Evolutionary conservation across 495 filamentous ascomycete genomes (phyloP), one percentile per base, ranked within the genome.

Genomic region (Usnea hakonensis): DNA sequence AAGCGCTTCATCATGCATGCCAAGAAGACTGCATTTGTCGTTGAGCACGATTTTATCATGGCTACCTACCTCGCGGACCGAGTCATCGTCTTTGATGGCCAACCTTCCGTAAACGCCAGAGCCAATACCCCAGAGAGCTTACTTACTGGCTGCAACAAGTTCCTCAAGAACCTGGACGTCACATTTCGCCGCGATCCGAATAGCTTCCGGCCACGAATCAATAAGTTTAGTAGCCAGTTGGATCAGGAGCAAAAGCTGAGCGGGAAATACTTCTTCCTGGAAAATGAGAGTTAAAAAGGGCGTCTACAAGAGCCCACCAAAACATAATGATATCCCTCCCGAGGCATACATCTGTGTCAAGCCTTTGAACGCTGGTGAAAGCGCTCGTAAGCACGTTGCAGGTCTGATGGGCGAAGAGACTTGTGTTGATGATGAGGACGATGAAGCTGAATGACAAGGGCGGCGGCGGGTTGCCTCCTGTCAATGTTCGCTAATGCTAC

Each of bases 31-130:
- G 94, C 95, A 40, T 97, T 98, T 74, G 85, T 98, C 65, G 94
- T 97, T 68, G 94, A 98, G 85, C 94, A 98, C 87, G 95, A 98
- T 85, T 97, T 98, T 79, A 97, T 97, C 79, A 97, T 97, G 94
- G 91, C 91, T 35, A 89, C 94, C 21, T 98, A 98, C 74, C 85
- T 97, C 23, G 94, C 95, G 44, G 94, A 98, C 70, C 89, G 93
- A 67, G 94, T 98, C 70, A 97, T 98, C 71, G 94, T 97, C 65
- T 98, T 98, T 70, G 94, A 96, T 71, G 94, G 94, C 66, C 71
- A 92, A 75, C 91, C 95, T 17, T 94, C 91, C 69, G 77, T 96
- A 63, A 81, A 96, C 64, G 86, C 94, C 41, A 87, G 83, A 55
- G 94, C 94, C 50, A 96, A 96, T 75, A 77, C 81, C 55, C 95